Conservation (phyloP, 2,329 filamentous ascomycete species). For the Coniochaeta sp. region DNA sequence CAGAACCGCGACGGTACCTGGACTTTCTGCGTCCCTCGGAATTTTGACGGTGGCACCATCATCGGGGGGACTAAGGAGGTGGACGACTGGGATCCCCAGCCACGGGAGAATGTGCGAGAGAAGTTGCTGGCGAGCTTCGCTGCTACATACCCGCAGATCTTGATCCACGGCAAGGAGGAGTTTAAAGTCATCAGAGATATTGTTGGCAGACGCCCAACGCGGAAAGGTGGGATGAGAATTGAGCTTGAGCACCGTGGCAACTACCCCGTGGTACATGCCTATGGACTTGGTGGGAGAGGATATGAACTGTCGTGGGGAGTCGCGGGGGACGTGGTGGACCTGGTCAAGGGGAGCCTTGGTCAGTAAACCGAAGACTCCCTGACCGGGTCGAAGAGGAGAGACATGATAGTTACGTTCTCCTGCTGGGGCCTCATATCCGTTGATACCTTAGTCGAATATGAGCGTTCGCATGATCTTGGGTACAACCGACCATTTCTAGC, state of each 20-base stretch:
- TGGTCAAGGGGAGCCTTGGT: too few relatives aligned
- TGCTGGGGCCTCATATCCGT: not conserved
- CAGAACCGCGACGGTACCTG: constrained; percentile 57
- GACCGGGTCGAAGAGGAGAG: not conserved
- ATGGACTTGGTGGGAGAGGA: constrained; percentile 40
- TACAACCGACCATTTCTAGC: not conserved
- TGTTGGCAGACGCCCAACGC: constrained; percentile 20
- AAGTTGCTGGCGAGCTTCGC: constrained; percentile 33
- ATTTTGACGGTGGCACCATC: constrained; percentile 55
- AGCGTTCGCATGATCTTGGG: not conserved
- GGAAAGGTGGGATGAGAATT: constrained; percentile 27
- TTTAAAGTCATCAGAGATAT: constrained; percentile 19
- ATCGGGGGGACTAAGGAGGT: constrained; percentile 60
- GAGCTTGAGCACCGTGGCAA: constrained; percentile 27
- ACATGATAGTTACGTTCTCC: not conserved
- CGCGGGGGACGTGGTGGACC: constrained; percentile 29
- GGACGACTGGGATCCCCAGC: constrained; percentile 44
- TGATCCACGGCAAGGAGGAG: constrained; percentile 10
- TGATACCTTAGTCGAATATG: not conserved
- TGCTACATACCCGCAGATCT: constrained; percentile 25
- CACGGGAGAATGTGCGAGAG: constrained; percentile 37
- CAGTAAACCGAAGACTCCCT: not conserved
- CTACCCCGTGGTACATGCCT: constrained; percentile 33
- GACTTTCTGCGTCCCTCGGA: constrained; percentile 56
- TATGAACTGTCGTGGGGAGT: constrained; percentile 42